Percentiles rank a stretch among this genome's conserved stretches.
Conservation (phyloP, 352 stramenopile species). For the Phytophthora chlamydospora region DNA sequence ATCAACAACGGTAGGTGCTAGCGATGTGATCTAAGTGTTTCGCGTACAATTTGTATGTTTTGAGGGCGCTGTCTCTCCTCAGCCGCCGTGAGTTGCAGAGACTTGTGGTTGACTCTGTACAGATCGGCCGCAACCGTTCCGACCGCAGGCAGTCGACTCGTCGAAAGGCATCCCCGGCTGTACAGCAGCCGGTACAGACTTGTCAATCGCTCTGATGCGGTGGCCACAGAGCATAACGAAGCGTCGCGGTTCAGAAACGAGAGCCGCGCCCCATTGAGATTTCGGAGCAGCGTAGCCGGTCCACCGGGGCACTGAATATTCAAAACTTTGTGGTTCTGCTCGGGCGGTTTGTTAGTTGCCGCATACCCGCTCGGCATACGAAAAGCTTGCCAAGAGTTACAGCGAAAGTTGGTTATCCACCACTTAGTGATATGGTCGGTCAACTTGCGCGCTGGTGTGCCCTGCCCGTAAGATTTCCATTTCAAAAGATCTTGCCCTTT, state of each 20-base stretch:
- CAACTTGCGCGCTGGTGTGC: neutral
- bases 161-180: neutral
- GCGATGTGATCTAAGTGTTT: too few species aligned
- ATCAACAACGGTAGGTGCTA: too few species aligned
- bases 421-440: neutral
- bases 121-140: constrained; percentile 3
- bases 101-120: constrained; percentile 1
- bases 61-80: too few species aligned
- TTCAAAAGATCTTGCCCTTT: neutral
- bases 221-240: neutral
- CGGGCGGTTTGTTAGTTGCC: constrained; percentile 4
- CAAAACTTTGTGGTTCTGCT: constrained; percentile 4
- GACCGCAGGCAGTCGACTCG: neutral
- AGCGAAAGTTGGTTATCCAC: neutral
- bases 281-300: neutral
- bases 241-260: constrained; percentile 3
- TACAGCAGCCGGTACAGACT: constrained; percentile 5
- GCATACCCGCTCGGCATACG: neutral
- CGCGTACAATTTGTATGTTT: too few species aligned
- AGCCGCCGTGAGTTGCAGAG: neutral
- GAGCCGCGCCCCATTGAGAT: neutral
- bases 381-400: neutral
- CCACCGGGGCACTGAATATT: constrained; percentile 7
- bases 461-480: neutral
- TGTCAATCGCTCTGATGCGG: constrained; percentile 2